Evolutionary conservation across 2,329 filamentous ascomycete species (phyloP), one percentile per base, ranked within the genome.

Genomic region (Bertia moriformis): DNA sequence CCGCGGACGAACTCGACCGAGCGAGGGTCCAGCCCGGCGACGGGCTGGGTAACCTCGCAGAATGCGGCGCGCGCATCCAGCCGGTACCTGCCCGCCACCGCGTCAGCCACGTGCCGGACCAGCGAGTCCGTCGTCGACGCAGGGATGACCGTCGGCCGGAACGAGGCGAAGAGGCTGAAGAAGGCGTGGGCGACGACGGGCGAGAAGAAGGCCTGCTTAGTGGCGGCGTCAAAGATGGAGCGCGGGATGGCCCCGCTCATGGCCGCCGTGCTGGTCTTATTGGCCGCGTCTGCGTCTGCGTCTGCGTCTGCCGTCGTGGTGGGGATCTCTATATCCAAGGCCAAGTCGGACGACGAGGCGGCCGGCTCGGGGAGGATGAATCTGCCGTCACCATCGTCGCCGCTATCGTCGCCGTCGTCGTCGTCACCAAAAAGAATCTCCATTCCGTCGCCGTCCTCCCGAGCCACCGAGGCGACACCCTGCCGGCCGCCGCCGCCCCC

Each of bases 231-330:
- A 52, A 94, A 95, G 37, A 98, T 84, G 29, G 89, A 87, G 41
- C 87, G 72, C 2, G 91, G 88, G 47, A 98, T 94, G 14, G 86
- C 91, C n/a, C 91, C 91, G 43, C 83, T 84, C 45, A 95, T 68
- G 7, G 86, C 86, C 3, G 89, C 87, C 37, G 87, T 89, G 41
- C 68, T 64, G 45, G 53, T 55, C 38, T 56, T 51, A 35, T 52
- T 49, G 18, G 39, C 42, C 3, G 51, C 52, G 39, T 55, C 54
- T 2, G 44, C 40, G 27, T 71, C 70, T 14, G 83, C 60, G 41
- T 66, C 59, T 46, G 66, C 57, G 38, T 70, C 63, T 30, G 33
- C 44, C 47, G 46, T 47, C 57, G 42, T 50, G n/a, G n/a, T n/a
- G n/a, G n/a, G n/a, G n/a, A n/a, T n/a, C n/a, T n/a, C n/a, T 51